Conservation (phyloP, 768 basidiomycete species). For the Pleurotus cornucopiae region DNA sequence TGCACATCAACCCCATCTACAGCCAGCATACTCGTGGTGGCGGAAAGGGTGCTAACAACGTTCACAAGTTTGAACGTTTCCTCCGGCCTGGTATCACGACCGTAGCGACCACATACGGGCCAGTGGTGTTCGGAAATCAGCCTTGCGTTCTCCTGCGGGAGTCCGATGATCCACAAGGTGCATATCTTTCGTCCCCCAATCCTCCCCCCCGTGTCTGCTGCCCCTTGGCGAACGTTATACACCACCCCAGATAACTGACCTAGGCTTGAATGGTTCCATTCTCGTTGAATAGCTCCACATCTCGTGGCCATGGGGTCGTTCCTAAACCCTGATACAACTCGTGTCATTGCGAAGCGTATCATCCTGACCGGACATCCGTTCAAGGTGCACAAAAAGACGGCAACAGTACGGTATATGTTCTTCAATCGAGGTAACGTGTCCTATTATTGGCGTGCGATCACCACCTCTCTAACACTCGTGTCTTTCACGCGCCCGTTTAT, state of each 20-base stretch:
- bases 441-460: background rate
- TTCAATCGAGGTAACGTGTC: conserved; percentile 68
- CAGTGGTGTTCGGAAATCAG: conserved; percentile 82
- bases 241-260: background rate
- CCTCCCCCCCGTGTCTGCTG: conserved; percentile 1
- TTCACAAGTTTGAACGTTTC: conserved; percentile 94
- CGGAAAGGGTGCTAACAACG: conserved; percentile 90
- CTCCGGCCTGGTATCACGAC: conserved; percentile 76
- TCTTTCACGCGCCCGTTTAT: too few relatives aligned
- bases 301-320: conserved; percentile 90
- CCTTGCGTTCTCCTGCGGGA: conserved; percentile 77
- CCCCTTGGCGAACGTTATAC: background rate
- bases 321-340: conserved; percentile 84
- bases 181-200: conserved; percentile 13
- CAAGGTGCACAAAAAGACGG: conserved; percentile 96
- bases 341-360: conserved; percentile 90
- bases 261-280: conserved; percentile 2
- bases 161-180: conserved; percentile 63
- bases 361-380: conserved; percentile 94
- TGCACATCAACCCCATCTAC: conserved; percentile 83
- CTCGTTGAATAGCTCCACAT: conserved; percentile 49
- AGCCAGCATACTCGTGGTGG: conserved; percentile 91
- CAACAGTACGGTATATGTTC: conserved; percentile 98
- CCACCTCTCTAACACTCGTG: too few relatives aligned
- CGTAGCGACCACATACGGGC: conserved; percentile 87